Base-by-base conservation (phyloP, 2,329 filamentous ascomycete genomes). In the Pseudocercospora cruenta region DNA sequence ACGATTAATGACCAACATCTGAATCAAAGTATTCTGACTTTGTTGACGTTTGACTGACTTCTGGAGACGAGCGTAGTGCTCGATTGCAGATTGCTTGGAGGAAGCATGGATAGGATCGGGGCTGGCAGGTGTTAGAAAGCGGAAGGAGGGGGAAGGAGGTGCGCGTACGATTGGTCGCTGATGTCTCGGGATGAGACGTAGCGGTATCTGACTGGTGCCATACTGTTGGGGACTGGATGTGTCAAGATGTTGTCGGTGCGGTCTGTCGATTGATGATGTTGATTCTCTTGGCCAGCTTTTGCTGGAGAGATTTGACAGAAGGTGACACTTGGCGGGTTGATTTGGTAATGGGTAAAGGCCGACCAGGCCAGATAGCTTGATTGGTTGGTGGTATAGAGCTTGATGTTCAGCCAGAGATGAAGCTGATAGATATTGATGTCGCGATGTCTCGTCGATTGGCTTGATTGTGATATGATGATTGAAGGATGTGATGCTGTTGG, bases 151-250 rank as follows among this genome's bases (percentile, higher is more conserved):
- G 39, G 39, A 14, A 19, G 12, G 14, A 2, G 60, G 33, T 8
- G 2, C 1, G 2, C 45, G 8, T 45, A 43, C 16, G 55, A 26
- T 7, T 45, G 58, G 16, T 28, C 10, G 24, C 1, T 58, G 22
- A 64, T 49, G 26, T 53, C 57, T 49, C 55, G 55, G 19, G 58
- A 58, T 31, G 62, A 49, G 57, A 60, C 19, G 43, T 65, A 62
- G 49, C 63, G 63, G 63, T 61, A 65, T 53, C 63, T 53, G 63
- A 61, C 49, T 61, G 63, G 57, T n/a, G 58, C 58, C 58, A 58
- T 65, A 21, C n/a, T 60, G 31, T 60, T 2, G 14, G 28, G 19
- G 2, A 16, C 24, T 16, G 24, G 47, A 3, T 24, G 19, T 60
- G 36, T 51, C 39, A 22, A 4, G 24, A 12, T 5, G 22, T 43